Conservation (phyloP, 139 green algal genomes). For the Closterium sp. region DNA sequence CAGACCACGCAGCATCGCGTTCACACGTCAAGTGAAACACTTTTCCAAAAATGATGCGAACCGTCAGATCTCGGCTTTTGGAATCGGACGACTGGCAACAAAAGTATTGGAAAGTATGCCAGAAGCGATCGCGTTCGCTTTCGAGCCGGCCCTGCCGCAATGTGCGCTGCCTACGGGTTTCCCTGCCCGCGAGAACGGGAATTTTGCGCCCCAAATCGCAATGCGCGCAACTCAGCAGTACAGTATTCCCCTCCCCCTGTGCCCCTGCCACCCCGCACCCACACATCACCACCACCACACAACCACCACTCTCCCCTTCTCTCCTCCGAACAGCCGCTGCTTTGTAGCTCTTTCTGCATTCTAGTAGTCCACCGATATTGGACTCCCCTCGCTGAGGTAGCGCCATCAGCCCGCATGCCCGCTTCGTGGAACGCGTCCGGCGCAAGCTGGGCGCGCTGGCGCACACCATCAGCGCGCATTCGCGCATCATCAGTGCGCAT, state of each 20-base stretch:
- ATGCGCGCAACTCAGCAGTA: no score
- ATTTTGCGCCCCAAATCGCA: no score
- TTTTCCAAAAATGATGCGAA: no score
- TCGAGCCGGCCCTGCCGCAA: not conserved
- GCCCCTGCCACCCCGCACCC: no score
- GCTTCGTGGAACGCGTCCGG: not conserved
- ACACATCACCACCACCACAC: no score
- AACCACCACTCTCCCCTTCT: no score
- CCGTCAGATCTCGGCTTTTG: not conserved
- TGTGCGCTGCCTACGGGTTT: not conserved
- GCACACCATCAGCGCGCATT: not conserved
- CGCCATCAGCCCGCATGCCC: not conserved
- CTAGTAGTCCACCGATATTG: not conserved
- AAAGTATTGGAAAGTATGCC: not conserved
- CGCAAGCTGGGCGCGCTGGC: not conserved
- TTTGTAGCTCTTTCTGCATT: not conserved
- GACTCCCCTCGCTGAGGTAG: not conserved
- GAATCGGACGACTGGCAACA: not conserved
- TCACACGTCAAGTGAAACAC: no score
- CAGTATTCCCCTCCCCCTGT: no score
- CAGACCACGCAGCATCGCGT: no score
- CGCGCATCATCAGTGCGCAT: not conserved
- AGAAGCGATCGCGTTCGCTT: not conserved
- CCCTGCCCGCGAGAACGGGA: no score
- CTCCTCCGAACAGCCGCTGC: not conserved